These are phyloP conservation scores for Fusarium bactridioides DNA, from an alignment of 2,329 filamentous ascomycete species.

Conservation along the genomic window DNA sequence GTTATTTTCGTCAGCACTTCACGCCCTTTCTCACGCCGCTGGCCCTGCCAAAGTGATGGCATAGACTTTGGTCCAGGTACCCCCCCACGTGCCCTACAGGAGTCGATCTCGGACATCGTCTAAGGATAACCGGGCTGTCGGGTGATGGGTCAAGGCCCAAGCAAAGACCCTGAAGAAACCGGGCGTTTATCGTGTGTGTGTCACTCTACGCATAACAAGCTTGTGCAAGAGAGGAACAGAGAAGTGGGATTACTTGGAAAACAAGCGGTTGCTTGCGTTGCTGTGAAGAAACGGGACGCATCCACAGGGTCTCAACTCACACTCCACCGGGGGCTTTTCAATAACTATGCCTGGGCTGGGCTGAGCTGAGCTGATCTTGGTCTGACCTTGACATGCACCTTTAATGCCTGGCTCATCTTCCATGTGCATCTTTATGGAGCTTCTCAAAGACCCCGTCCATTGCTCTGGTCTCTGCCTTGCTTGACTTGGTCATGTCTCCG, in stretches of 20 bases:
- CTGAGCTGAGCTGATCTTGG: constrained; percentile 28
- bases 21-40: constrained; percentile 16
- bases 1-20: constrained; percentile 1
- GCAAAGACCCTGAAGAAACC: constrained; percentile 27
- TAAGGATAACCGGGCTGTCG: constrained; percentile 21
- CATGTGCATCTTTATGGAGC: constrained; percentile 18
- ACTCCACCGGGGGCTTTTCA: constrained; percentile 22
- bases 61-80: constrained; percentile 16
- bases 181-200: constrained; percentile 27
- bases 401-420: constrained; percentile 13
- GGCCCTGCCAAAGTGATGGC: constrained; percentile 1
- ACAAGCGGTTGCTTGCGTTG: constrained; percentile 16
- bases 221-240: constrained; percentile 11
- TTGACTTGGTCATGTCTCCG: constrained; percentile 14
- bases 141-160: constrained; percentile 27
- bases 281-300: constrained; percentile 8
- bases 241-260: constrained; percentile 6
- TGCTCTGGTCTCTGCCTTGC: constrained; percentile 9
- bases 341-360: constrained; percentile 1
- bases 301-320: constrained; percentile 25
- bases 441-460: constrained; percentile 15
- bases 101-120: constrained; percentile 33
- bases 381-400: constrained; percentile 25
- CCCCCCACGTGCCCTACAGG: constrained; percentile 38
- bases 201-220: constrained; percentile 34